Evolutionary conservation across 1,284 basidiomycete species (phyloP).

Genomic region (Ganoderma multipileum): DNA sequence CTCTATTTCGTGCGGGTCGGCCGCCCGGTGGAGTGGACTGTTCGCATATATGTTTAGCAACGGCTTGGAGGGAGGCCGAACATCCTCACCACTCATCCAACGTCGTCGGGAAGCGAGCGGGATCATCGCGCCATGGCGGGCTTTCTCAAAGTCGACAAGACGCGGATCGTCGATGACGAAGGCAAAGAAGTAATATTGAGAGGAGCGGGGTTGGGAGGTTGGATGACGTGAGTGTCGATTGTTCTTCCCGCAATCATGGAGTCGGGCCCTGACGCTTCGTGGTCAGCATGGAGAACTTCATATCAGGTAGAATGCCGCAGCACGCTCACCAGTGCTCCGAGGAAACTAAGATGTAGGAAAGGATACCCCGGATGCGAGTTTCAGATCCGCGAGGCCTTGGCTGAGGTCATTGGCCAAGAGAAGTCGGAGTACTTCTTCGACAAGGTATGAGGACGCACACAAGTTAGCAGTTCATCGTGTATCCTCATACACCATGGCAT

Average conservation of each 20-base stretch:
- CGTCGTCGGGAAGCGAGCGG: neutral
- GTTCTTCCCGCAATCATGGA: neutral
- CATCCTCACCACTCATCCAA: neutral
- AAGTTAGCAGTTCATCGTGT: constrained; percentile 21
- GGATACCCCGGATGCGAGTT: constrained; percentile 68
- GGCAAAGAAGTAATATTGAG: constrained; percentile 65
- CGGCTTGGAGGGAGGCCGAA: neutral
- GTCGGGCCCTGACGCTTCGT: neutral
- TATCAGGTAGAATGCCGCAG: constrained; percentile 45
- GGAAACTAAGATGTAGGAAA: constrained; percentile 23
- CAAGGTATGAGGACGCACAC: constrained; percentile 72
- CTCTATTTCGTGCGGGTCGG: constrained; percentile 5
- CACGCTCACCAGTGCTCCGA: neutral
- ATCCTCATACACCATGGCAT: constrained; percentile 50
- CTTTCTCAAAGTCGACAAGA: constrained; percentile 18
- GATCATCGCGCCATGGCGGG: constrained; percentile 16
- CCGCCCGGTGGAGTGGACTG: constrained; percentile 8
- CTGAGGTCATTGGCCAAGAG: constrained; percentile 58
- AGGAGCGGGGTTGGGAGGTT: constrained; percentile 74
- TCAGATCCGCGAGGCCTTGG: constrained; percentile 74
- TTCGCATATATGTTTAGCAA: constrained; percentile 6
- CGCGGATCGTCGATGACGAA: constrained; percentile 55
- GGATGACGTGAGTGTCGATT: constrained; percentile 64
- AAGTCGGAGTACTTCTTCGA: constrained; percentile 84
- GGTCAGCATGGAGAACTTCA: constrained; percentile 69